Conservation (phyloP, 108 stramenopile genomes). For the Skeletonema grethae region DNA sequence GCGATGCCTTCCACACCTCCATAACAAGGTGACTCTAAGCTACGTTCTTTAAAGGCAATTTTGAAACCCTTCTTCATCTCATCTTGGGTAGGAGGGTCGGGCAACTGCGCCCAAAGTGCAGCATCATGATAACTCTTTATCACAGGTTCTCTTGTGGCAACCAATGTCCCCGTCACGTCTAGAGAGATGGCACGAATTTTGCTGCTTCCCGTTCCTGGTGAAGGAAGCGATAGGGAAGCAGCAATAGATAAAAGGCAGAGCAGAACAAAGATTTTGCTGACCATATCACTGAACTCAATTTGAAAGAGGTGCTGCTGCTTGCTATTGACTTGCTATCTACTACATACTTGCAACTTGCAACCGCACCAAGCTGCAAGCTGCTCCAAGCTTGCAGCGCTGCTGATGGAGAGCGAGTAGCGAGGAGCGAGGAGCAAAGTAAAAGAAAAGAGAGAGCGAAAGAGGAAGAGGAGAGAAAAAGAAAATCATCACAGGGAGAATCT, state of each 20-base stretch:
- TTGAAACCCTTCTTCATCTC: slow-evolving; percentile 17
- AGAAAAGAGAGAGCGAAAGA: too few species aligned
- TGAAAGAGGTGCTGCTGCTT: too few species aligned
- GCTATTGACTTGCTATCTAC: too few species aligned
- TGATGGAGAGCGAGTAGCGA: too few species aligned
- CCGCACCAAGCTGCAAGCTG: too few species aligned
- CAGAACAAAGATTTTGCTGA: not conserved
- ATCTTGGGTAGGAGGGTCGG: slow-evolving; percentile 17
- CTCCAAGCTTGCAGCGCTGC: too few species aligned
- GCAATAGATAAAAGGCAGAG: not conserved
- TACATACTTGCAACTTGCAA: too few species aligned
- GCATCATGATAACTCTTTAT: slow-evolving; percentile 25
- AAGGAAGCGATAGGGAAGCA: not conserved
- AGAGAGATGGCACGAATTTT: slow-evolving; percentile 34
- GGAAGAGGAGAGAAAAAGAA: too few species aligned
- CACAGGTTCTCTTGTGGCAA: slow-evolving; percentile 21
- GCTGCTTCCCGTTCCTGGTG: slow-evolving; percentile 1
- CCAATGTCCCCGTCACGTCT: slow-evolving; percentile 27
- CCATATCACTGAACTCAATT: too few species aligned
- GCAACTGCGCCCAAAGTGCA: slow-evolving; percentile 15
- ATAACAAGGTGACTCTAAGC: slow-evolving; percentile 23
- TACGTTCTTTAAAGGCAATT: slow-evolving; percentile 18
- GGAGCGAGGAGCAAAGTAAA: too few species aligned
- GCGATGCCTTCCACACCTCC: slow-evolving; percentile 24
- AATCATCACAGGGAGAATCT: too few species aligned